Conservation (phyloP, 352 stramenopile species). For the Phytopythium oedochilum region DNA sequence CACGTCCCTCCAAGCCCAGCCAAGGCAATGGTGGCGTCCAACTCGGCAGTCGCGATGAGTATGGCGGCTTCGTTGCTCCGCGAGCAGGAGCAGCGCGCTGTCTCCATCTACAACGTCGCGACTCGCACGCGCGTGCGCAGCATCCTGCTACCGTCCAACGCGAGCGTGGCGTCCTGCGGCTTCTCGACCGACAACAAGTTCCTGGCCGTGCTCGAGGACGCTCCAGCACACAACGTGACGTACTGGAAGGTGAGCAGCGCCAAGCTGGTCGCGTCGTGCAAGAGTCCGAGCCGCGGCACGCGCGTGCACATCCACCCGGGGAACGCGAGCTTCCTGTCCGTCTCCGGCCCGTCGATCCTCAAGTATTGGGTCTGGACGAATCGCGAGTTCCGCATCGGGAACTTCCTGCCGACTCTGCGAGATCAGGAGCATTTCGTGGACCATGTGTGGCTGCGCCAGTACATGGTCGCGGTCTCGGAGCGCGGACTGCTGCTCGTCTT, state of each 20-base stretch:
- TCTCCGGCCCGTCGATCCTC: constrained; percentile 69
- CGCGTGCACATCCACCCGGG: constrained; percentile 67
- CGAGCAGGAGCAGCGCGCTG: constrained; percentile 36
- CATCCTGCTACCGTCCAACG: constrained; percentile 42
- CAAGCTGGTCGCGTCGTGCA: constrained; percentile 68
- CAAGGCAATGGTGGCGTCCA: not conserved
- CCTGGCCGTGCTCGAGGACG: constrained; percentile 63
- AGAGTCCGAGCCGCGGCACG: constrained; percentile 59
- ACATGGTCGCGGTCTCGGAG: constrained; percentile 71
- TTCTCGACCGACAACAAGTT: constrained; percentile 81
- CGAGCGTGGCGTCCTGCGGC: constrained; percentile 55
- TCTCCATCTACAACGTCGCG: constrained; percentile 62
- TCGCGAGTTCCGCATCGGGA: constrained; percentile 73
- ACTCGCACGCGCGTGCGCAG: constrained; percentile 38
- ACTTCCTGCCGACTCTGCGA: constrained; percentile 63
- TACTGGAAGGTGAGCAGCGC: constrained; percentile 79
- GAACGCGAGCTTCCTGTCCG: constrained; percentile 68
- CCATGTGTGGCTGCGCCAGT: constrained; percentile 69
- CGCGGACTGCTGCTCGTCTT: constrained; percentile 63
- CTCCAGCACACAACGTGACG: constrained; percentile 60
- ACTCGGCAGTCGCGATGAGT: constrained; percentile 2
- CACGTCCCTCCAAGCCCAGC: not conserved
- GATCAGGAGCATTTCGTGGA: constrained; percentile 85
- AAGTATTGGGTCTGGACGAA: constrained; percentile 80
- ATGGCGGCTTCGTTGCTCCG: constrained; percentile 10